Percentiles rank a stretch among this genome's conserved stretches.
phyloP scores from a whole-genome alignment of 129 eudicot species.

The Flaveria brownii region DNA sequence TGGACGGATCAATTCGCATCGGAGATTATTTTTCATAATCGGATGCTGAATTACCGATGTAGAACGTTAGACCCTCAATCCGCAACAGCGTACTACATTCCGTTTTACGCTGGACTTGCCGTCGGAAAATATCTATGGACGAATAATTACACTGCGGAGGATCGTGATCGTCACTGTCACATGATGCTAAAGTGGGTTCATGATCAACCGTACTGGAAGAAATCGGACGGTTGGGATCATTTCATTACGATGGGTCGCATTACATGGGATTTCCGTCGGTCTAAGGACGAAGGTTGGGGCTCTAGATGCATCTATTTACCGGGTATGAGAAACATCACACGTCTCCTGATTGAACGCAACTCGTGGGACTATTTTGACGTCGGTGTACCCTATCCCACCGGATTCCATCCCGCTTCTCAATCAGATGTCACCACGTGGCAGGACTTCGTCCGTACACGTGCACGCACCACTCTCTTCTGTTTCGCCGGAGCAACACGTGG shows the following conservation, averaged over 20 bases:
- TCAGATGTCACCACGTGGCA: slow-evolving; percentile 69
- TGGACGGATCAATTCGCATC: slow-evolving; percentile 91
- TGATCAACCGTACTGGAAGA: slow-evolving; percentile 39
- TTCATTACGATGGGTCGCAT: slow-evolving; percentile 72
- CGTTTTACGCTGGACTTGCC: slow-evolving; percentile 89
- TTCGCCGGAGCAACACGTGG: slow-evolving; percentile 97
- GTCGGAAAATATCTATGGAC: slow-evolving; percentile 74
- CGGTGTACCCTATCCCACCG: slow-evolving; percentile 97
- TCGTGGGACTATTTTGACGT: slow-evolving; percentile 96
- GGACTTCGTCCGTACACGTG: slow-evolving; percentile 56
- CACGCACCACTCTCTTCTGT: slow-evolving; percentile 53
- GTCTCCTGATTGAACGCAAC: slow-evolving; percentile 73
- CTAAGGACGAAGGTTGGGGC: slow-evolving; percentile 69
- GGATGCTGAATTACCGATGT: slow-evolving; percentile 67
- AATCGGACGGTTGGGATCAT: slow-evolving; percentile 9
- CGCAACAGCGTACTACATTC: slow-evolving; percentile 78
- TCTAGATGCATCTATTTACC: slow-evolving; percentile 72
- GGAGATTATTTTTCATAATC: slow-evolving; percentile 69
- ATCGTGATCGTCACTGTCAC: slow-evolving; percentile 67
- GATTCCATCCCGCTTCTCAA: slow-evolving; percentile 75
- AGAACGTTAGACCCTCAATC: slow-evolving; percentile 60
- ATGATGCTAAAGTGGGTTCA: slow-evolving; percentile 67
- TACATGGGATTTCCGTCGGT: slow-evolving; percentile 92
- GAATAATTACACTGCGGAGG: slow-evolving; percentile 39
- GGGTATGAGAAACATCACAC: slow-evolving; percentile 78